Conservation (phyloP, 169 alveolate species). For the Plasmodium relictum region DNA sequence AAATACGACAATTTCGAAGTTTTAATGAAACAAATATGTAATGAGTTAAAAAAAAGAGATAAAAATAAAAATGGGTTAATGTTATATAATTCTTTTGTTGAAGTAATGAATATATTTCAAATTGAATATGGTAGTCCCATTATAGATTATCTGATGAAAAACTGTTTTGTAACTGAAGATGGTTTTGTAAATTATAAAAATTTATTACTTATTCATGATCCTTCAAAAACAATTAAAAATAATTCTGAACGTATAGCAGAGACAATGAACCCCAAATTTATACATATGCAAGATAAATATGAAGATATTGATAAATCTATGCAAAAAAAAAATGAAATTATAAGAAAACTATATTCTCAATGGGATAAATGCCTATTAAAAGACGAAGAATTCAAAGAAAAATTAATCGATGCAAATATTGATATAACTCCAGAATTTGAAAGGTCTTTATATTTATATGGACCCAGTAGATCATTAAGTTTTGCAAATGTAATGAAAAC, state of each 20-base stretch:
- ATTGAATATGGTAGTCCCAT: conserved; percentile 53
- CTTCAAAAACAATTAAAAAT: conserved; percentile 50
- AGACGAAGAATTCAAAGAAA: conserved; percentile 70
- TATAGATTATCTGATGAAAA: conserved; percentile 65
- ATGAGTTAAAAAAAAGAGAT: conserved; percentile 65
- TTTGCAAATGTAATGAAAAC: conserved; percentile 76
- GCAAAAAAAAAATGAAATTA: conserved; percentile 64
- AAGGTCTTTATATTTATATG: conserved; percentile 62
- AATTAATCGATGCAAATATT: conserved; percentile 43
- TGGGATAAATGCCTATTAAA: conserved; percentile 75
- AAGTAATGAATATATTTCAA: conserved; percentile 60
- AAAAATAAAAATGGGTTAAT: conserved; percentile 71
- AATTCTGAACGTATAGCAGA: conserved; percentile 54
- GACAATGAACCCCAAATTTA: conserved; percentile 53
- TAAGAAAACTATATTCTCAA: conserved; percentile 68
- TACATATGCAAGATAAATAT: conserved; percentile 61
- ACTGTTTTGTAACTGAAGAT: conserved; percentile 67
- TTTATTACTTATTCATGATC: conserved; percentile 62
- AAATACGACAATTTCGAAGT: conserved; percentile 20
- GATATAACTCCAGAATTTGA: conserved; percentile 75
- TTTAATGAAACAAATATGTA: conserved; percentile 39
- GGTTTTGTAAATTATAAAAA: conserved; percentile 71
- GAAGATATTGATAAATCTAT: conserved; percentile 68
- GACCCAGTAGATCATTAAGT: conserved; percentile 76
- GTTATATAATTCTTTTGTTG: conserved; percentile 48